phyloP scores from a whole-genome alignment of 2,329 filamentous ascomycete genomes.

The Tolypocladium sp. region DNA sequence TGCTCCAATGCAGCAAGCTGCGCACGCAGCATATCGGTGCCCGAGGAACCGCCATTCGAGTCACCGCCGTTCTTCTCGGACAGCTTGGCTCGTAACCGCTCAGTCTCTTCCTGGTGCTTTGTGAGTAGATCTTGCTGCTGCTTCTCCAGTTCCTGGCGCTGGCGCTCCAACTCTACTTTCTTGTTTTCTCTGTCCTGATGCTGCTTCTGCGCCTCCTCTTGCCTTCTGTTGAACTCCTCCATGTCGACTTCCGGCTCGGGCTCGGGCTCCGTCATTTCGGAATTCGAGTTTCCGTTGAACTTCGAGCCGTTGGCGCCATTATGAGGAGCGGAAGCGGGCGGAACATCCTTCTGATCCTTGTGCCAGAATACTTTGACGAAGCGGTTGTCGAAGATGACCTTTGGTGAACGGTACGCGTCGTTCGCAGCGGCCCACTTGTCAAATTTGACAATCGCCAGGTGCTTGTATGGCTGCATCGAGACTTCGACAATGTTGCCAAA shows the following conservation, averaged over 20 bases:
- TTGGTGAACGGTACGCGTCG: constrained; percentile 65
- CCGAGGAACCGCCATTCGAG: constrained; percentile 23
- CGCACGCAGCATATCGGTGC: constrained; percentile 58
- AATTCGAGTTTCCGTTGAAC: constrained; percentile 6
- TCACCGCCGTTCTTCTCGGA: constrained; percentile 20
- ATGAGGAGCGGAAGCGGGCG: constrained; percentile 15
- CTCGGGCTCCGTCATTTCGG: constrained; percentile 6
- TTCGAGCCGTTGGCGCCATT: constrained; percentile 15
- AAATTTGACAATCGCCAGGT: constrained; percentile 62
- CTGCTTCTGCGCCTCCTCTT: constrained; percentile 62
- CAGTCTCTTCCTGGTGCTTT: constrained; percentile 57
- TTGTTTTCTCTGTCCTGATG: constrained; percentile 58
- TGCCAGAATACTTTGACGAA: constrained; percentile 82
- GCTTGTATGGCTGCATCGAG: constrained; percentile 56
- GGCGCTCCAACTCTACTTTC: constrained; percentile 52
- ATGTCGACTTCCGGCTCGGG: constrained; percentile 52
- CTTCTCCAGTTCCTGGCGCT: constrained; percentile 55
- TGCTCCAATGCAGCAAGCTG: constrained; percentile 65
- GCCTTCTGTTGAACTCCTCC: constrained; percentile 58
- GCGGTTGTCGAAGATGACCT: constrained; percentile 74
- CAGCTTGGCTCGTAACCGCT: constrained; percentile 50
- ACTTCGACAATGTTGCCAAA: constrained; percentile 61
- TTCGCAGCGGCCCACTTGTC: constrained; percentile 57
- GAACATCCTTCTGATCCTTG: constrained; percentile 38
- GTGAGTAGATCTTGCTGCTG: constrained; percentile 53